Percentiles rank a stretch among this genome's conserved stretches.
Evolutionary conservation across 148 eudicot genomes (phyloP).

Genomic region (Talinum fruticosum): DNA sequence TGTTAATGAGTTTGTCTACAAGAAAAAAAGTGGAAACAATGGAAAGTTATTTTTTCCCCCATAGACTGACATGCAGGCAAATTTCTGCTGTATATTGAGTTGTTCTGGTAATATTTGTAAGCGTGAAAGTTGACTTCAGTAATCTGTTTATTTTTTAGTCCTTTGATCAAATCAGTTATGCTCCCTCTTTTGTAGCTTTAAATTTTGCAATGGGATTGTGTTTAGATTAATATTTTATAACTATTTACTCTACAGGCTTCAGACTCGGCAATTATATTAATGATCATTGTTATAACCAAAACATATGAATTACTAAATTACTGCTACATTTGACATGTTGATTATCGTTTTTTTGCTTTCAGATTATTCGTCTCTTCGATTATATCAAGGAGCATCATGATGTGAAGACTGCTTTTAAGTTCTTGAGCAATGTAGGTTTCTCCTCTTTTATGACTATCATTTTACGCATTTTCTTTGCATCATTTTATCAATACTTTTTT

Average conservation of each 20-base stretch:
- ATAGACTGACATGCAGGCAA: too few relatives aligned
- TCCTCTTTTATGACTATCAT: not conserved
- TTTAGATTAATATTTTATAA: not conserved
- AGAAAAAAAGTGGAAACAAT: too few relatives aligned
- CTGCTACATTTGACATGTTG: not conserved
- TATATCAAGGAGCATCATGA: constrained; percentile 81
- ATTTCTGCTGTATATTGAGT: too few relatives aligned
- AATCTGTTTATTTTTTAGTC: too few relatives aligned
- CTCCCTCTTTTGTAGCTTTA: too few relatives aligned
- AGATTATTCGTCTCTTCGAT: constrained; percentile 78
- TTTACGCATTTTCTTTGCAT: not conserved
- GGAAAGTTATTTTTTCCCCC: too few relatives aligned
- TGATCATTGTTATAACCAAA: not conserved
- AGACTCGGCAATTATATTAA: not conserved
- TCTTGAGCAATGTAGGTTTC: constrained; percentile 74
- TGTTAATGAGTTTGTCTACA: too few relatives aligned
- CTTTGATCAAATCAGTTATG: too few relatives aligned
- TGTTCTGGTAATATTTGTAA: too few relatives aligned
- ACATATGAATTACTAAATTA: not conserved
- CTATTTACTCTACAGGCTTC: not conserved
- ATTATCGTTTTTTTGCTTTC: constrained; percentile 31
- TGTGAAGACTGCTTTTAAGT: constrained; percentile 71
- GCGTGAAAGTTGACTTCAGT: too few relatives aligned
- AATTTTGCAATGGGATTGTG: not conserved
- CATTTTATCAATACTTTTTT: too few relatives aligned